phyloP scores from a whole-genome alignment of 106 monocot genomes.

The Xerophyta viscosa region DNA sequence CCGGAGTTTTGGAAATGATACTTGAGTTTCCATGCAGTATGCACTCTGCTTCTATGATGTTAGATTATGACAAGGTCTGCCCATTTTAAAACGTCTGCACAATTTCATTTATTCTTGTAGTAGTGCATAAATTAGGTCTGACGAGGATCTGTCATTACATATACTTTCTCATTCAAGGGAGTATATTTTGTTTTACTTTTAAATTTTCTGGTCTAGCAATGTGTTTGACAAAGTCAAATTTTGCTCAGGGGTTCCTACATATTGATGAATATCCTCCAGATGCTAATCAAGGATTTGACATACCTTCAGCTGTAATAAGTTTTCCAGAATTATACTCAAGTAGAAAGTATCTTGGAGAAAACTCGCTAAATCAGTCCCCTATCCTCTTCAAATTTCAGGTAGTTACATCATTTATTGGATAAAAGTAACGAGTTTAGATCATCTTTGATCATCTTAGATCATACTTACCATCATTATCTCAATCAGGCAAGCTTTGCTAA shows the following conservation, averaged over 20 bases:
- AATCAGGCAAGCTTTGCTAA: too few species aligned
- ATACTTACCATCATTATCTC: too few species aligned
- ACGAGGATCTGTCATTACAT: too few species aligned
- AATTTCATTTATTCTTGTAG: neutral
- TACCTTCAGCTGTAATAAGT: slow-evolving; percentile 81
- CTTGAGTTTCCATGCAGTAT: slow-evolving; percentile 68
- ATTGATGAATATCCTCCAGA: slow-evolving; percentile 98
- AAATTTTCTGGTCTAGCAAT: too few species aligned
- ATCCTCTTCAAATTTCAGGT: slow-evolving; percentile 64
- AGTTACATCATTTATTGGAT: neutral
- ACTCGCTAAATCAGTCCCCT: slow-evolving; percentile 21
- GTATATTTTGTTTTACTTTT: too few species aligned
- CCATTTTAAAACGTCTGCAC: neutral
- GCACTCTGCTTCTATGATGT: slow-evolving; percentile 40
- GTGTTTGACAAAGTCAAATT: neutral
- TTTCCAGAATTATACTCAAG: slow-evolving; percentile 63
- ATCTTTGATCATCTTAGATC: too few species aligned
- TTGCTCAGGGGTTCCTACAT: slow-evolving; percentile 79
- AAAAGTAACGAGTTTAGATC: too few species aligned
- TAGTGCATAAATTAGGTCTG: too few species aligned
- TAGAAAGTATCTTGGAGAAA: slow-evolving; percentile 33
- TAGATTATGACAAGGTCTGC: slow-evolving; percentile 92
- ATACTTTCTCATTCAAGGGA: too few species aligned
- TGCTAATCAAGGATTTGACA: slow-evolving; percentile 99
- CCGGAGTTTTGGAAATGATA: slow-evolving; percentile 74